phyloP scores from a whole-genome alignment of 2,329 filamentous ascomycete genomes.

The Davidsoniella neocaledoniae region DNA sequence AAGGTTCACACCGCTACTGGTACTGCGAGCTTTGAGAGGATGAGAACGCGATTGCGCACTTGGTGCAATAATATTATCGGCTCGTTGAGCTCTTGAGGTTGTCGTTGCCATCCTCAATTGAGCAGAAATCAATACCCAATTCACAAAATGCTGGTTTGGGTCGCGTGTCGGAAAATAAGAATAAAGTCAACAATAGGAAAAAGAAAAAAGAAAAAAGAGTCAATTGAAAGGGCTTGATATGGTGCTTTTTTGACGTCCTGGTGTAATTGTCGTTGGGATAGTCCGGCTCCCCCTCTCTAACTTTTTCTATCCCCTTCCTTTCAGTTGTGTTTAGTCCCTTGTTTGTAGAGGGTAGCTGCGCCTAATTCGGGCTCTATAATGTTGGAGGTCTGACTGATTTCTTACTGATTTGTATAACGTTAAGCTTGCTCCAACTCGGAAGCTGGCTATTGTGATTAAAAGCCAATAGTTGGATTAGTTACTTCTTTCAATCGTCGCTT shows the following conservation, averaged over 20 bases:
- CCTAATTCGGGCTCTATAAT: no score
- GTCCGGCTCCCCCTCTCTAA: no score
- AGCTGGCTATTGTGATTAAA: no score
- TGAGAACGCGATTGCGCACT: constrained; percentile 9
- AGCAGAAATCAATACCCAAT: background rate
- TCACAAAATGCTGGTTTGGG: background rate
- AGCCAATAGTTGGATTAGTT: no score
- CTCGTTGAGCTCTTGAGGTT: constrained; percentile 3
- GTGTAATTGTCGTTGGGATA: no score
- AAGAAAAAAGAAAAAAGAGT: background rate
- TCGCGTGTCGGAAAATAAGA: background rate
- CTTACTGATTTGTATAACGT: no score
- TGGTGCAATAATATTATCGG: constrained; percentile 6
- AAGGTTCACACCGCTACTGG: constrained; percentile 8
- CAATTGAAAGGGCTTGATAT: background rate
- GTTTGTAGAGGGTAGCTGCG: no score
- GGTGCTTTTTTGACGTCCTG: background rate
- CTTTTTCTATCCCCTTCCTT: no score
- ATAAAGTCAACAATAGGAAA: background rate
- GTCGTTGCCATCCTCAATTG: constrained; percentile 7
- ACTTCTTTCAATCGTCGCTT: no score
- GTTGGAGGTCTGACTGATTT: no score
- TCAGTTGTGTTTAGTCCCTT: no score
- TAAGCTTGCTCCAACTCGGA: no score
- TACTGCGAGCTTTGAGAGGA: constrained; percentile 2